Percentiles rank a stretch among this genome's conserved stretches.
phyloP scores from a whole-genome alignment of 208 protist genomes.

The Trypanosoma cruzi region DNA sequence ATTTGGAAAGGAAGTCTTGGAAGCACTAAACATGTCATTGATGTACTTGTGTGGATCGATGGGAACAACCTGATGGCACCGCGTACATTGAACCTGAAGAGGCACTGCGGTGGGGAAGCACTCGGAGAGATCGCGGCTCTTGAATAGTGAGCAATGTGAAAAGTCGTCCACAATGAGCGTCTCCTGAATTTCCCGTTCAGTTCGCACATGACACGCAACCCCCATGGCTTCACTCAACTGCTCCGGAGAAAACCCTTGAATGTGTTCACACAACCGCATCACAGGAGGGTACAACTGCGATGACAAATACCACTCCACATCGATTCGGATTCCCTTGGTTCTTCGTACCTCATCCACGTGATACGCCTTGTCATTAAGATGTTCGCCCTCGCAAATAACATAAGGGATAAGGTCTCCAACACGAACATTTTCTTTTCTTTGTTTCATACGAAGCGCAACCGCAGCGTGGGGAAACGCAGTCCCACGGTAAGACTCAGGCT shows the following conservation, averaged over 20 bases:
- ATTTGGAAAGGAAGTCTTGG: constrained; percentile 11
- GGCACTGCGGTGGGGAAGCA: constrained; percentile 77
- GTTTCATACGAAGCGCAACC: constrained; percentile 94
- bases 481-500: constrained; percentile 95
- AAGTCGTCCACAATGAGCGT: constrained; percentile 54
- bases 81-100: constrained; percentile 72
- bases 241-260: constrained; percentile 85
- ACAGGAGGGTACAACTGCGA: constrained; percentile 96
- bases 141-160: constrained; percentile 76
- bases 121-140: constrained; percentile 58
- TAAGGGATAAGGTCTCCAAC: constrained; percentile 97
- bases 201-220: constrained; percentile 44
- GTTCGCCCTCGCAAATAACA: constrained; percentile 93
- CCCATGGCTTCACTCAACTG: constrained; percentile 91
- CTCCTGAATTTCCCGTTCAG: constrained; percentile 21
- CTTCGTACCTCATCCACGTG: constrained; percentile 89
- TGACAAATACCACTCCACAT: constrained; percentile 95
- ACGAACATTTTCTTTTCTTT: constrained; percentile 90
- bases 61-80: constrained; percentile 64
- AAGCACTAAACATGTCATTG: constrained; percentile 42
- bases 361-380: constrained; percentile 71
- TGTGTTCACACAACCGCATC: constrained; percentile 93
- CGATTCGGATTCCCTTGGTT: constrained; percentile 60
- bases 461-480: constrained; percentile 94
- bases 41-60: constrained; percentile 86